These are phyloP conservation scores for Neoscytalidium dimidiatum DNA, from an alignment of 2,329 filamentous ascomycete genomes.

Conservation along the genomic window DNA sequence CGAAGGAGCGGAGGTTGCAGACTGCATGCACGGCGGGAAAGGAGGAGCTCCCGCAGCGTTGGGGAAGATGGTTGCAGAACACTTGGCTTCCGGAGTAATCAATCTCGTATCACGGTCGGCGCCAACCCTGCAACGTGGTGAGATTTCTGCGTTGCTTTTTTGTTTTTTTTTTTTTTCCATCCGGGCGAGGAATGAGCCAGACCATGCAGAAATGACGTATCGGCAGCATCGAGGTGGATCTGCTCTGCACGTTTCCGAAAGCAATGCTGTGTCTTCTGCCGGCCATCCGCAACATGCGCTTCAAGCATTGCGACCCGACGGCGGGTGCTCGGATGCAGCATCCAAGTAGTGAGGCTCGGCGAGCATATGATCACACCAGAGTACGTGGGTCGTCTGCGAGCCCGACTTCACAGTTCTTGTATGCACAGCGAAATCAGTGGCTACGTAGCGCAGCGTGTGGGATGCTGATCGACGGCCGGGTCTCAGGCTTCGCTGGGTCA, in stretches of 20 bases:
- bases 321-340: not conserved
- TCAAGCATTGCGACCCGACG: not conserved
- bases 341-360: not conserved
- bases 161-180: not conserved
- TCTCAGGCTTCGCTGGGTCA: no score
- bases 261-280: not conserved
- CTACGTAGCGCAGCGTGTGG: not conserved
- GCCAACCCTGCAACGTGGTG: not conserved
- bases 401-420: not conserved
- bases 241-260: not conserved
- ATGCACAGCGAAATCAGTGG: not conserved
- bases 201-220: not conserved
- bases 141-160: not conserved
- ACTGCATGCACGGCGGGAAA: slow-evolving; percentile 2
- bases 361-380: not conserved
- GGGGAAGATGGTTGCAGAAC: not conserved
- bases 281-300: not conserved
- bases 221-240: not conserved
- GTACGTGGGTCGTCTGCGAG: not conserved
- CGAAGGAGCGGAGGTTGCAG: not conserved
- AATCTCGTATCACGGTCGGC: not conserved
- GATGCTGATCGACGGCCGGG: no score
- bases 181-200: not conserved
- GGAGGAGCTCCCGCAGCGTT: not conserved
- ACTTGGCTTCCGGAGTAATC: not conserved